These are phyloP conservation scores for Calonectria fujianensis DNA, from an alignment of 2,329 filamentous ascomycete species.

Conservation along the genomic window DNA sequence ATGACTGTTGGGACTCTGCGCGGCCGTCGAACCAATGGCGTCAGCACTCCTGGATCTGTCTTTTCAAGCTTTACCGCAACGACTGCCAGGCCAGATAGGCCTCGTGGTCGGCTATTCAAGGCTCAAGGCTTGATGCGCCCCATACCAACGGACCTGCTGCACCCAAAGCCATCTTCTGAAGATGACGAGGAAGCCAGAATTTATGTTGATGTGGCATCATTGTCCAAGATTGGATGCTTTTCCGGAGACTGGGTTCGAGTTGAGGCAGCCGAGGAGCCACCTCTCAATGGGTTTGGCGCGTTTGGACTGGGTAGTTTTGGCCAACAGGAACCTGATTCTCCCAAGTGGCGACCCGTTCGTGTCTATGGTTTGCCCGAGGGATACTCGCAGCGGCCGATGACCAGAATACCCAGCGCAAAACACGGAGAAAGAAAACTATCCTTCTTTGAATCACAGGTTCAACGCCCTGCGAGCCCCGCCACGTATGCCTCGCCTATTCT, in stretches of 20 bases:
- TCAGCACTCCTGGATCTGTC: slow-evolving; percentile 89
- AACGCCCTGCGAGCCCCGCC: slow-evolving; percentile 73
- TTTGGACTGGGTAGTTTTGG: slow-evolving; percentile 81
- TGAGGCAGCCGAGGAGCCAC: slow-evolving; percentile 85
- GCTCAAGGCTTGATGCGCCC: slow-evolving; percentile 83
- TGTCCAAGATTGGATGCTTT: slow-evolving; percentile 95
- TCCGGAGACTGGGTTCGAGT: slow-evolving; percentile 97
- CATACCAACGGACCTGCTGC: slow-evolving; percentile 86
- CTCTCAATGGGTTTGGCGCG: slow-evolving; percentile 77
- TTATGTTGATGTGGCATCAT: slow-evolving; percentile 90
- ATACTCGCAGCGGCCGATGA: slow-evolving; percentile 76
- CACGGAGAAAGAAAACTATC: slow-evolving; percentile 72
- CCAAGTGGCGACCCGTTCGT: slow-evolving; percentile 87
- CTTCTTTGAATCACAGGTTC: slow-evolving; percentile 82
- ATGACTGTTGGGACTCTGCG: slow-evolving; percentile 78
- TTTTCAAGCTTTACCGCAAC: slow-evolving; percentile 92
- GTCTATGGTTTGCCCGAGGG: slow-evolving; percentile 92
- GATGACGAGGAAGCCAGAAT: slow-evolving; percentile 94
- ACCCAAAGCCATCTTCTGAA: slow-evolving; percentile 84
- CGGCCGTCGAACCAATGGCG: slow-evolving; percentile 80
- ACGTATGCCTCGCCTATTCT: slow-evolving; percentile 90
- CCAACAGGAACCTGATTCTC: slow-evolving; percentile 72
- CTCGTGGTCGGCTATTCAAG: slow-evolving; percentile 87
- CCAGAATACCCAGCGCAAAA: slow-evolving; percentile 75
- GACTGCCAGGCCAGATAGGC: slow-evolving; percentile 84